phyloP scores from a whole-genome alignment of 2,329 filamentous ascomycete genomes.

The Xylaria sp. region DNA sequence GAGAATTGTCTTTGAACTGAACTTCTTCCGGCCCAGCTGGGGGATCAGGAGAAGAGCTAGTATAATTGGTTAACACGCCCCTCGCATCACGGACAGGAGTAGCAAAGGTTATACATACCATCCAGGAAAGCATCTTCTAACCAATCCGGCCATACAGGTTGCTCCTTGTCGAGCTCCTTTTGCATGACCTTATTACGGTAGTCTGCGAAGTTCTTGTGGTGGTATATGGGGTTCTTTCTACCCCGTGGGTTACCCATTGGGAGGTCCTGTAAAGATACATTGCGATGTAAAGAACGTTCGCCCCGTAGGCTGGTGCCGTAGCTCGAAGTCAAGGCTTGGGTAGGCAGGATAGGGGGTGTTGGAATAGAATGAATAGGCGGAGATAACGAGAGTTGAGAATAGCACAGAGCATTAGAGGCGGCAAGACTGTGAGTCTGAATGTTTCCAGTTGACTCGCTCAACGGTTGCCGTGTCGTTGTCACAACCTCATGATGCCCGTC shows the following conservation, averaged over 20 bases:
- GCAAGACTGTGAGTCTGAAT: conserved; percentile 56
- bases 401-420: conserved; percentile 57
- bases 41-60: conserved; percentile 73
- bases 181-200: conserved; percentile 74
- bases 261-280: conserved; percentile 51
- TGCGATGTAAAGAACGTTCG: conserved; percentile 49
- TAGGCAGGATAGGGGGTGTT: conserved; percentile 60
- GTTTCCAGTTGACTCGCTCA: conserved; percentile 65
- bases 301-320: conserved; percentile 54
- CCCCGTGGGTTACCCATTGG: conserved; percentile 50
- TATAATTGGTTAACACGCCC: conserved; percentile 36
- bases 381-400: conserved; percentile 57
- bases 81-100: neutral
- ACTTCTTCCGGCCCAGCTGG: conserved; percentile 74
- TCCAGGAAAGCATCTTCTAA: conserved; percentile 75
- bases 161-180: conserved; percentile 69
- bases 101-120: conserved; percentile 57
- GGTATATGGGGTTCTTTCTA: conserved; percentile 68
- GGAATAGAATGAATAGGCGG: conserved; percentile 56
- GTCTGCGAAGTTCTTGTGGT: conserved; percentile 71
- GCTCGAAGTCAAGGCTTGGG: conserved; percentile 63
- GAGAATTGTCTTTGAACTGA: conserved; percentile 70
- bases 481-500: conserved; percentile 58
- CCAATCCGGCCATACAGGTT: conserved; percentile 70
- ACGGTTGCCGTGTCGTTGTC: conserved; percentile 56